Evolutionary conservation across 2,329 filamentous ascomycete species (phyloP).

Genomic region (Blastomyces silverae): DNA sequence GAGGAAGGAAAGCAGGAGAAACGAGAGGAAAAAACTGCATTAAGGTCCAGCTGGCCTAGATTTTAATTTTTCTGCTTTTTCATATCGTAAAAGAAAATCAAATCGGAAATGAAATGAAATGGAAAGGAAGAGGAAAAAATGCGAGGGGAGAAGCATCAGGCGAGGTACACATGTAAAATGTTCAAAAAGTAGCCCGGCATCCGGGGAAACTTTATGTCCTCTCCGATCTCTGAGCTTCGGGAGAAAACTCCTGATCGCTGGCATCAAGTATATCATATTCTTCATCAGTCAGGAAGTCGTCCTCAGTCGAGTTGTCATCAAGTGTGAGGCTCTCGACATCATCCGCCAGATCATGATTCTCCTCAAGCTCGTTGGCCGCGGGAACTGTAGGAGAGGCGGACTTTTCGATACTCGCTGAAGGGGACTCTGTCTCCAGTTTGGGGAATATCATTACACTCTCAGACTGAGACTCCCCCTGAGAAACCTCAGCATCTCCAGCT

Average conservation of each 20-base stretch:
- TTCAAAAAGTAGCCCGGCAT: background rate
- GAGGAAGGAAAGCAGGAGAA: background rate
- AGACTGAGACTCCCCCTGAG: constrained; percentile 32
- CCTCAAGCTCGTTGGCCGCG: constrained; percentile 40
- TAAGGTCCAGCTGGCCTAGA: background rate
- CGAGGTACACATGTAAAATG: background rate
- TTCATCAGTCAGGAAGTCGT: constrained; percentile 82
- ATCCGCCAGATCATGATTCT: constrained; percentile 48
- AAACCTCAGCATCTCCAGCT: constrained; percentile 28
- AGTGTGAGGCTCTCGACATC: constrained; percentile 54
- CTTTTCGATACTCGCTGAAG: constrained; percentile 69
- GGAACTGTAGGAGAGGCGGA: constrained; percentile 29
- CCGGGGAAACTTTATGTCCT: background rate
- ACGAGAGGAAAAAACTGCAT: constrained; percentile 1
- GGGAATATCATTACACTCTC: constrained; percentile 89
- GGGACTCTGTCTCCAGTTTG: constrained; percentile 89
- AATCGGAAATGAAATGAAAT: background rate
- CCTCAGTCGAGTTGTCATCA: constrained; percentile 45
- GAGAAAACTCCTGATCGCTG: constrained; percentile 75
- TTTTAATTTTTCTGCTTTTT: constrained; percentile 2
- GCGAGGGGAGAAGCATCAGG: background rate
- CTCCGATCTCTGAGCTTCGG: constrained; percentile 36
- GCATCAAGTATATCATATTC: constrained; percentile 97
- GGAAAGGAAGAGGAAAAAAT: background rate
- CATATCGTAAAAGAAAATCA: constrained; percentile 10